Conservation (phyloP, 2,329 filamentous ascomycete genomes). For the Trichoderma sp. region DNA sequence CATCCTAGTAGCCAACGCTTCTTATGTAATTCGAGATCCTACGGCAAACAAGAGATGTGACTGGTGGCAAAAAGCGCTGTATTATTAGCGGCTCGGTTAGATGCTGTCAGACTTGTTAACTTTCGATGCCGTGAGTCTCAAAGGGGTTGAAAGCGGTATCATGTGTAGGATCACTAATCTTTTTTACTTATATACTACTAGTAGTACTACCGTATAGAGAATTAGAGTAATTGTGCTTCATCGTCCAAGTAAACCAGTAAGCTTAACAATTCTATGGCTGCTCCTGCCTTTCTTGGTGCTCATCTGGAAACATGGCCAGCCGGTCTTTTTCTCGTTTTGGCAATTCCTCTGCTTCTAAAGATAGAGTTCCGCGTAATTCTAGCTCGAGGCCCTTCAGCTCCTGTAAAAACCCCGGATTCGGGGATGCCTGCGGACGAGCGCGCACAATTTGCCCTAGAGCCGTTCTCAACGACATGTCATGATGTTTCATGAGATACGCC, state of each 20-base stretch:
- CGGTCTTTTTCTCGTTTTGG: constrained; percentile 15
- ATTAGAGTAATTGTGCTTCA: background rate
- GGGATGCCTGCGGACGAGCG: constrained; percentile 15
- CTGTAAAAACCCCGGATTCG: constrained; percentile 9
- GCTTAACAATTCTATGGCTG: background rate
- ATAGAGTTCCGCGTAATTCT: background rate
- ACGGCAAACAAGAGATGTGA: constrained; percentile 19
- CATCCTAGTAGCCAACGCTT: background rate
- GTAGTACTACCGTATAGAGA: background rate
- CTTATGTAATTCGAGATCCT: constrained; percentile 2
- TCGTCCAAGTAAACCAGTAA: background rate
- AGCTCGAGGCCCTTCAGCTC: constrained; percentile 13
- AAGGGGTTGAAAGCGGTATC: background rate
- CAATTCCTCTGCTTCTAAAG: background rate
- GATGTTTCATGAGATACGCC: constrained; percentile 14
- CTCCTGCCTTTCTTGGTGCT: background rate
- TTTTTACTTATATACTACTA: background rate
- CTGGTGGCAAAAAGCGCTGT: constrained; percentile 23
- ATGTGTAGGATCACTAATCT: background rate
- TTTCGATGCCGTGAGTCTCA: background rate
- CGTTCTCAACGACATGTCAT: background rate
- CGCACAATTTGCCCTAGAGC: constrained; percentile 9
- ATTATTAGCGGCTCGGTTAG: constrained; percentile 6
- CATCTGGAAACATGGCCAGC: background rate
- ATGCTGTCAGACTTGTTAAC: background rate